A percentile compares a stretch with the other conserved stretches of the same genome.
These are phyloP conservation scores for Coriaria nepalensis DNA, from an alignment of 306 rosid genomes.

Conservation along the genomic window DNA sequence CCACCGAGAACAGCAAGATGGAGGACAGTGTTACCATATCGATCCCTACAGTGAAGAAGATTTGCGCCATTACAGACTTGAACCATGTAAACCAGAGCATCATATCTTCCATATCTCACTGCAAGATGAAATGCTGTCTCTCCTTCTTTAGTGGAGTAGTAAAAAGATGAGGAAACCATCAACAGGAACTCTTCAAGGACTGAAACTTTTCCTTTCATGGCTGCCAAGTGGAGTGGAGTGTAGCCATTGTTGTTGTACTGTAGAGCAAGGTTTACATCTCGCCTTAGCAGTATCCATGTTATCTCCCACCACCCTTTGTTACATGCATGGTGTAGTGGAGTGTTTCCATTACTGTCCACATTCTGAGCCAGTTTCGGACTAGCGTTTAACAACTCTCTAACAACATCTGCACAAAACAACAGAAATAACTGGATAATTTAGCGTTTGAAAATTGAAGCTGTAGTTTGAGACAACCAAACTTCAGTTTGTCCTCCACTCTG, in stretches of 20 bases:
- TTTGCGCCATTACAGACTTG: slow-evolving; percentile 25
- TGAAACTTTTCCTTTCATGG: slow-evolving; percentile 35
- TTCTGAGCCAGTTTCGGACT: slow-evolving; percentile 24
- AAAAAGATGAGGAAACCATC: slow-evolving; percentile 29
- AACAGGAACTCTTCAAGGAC: slow-evolving; percentile 39
- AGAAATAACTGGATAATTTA: not conserved
- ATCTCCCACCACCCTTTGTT: slow-evolving; percentile 34
- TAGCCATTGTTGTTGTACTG: slow-evolving; percentile 42
- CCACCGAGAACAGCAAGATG: slow-evolving; percentile 49
- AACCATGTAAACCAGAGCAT: slow-evolving; percentile 38
- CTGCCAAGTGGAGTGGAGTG: slow-evolving; percentile 59
- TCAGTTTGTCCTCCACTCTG: not conserved
- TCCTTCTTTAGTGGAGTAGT: slow-evolving; percentile 36
- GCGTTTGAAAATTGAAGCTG: too few relatives aligned
- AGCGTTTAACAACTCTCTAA: slow-evolving; percentile 35
- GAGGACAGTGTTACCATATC: slow-evolving; percentile 39
- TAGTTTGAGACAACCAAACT: too few relatives aligned
- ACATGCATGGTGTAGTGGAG: slow-evolving; percentile 40
- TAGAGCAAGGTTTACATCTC: slow-evolving; percentile 30
- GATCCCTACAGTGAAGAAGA: slow-evolving; percentile 34
- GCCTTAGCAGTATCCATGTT: slow-evolving; percentile 30
- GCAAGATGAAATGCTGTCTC: slow-evolving; percentile 64
- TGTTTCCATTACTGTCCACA: slow-evolving; percentile 43
- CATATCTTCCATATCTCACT: slow-evolving; percentile 38
- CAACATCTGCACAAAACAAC: slow-evolving; percentile 35